Evolutionary conservation across 2,329 filamentous ascomycete genomes (phyloP).

Genomic region (Metarhizium robertsii): DNA sequence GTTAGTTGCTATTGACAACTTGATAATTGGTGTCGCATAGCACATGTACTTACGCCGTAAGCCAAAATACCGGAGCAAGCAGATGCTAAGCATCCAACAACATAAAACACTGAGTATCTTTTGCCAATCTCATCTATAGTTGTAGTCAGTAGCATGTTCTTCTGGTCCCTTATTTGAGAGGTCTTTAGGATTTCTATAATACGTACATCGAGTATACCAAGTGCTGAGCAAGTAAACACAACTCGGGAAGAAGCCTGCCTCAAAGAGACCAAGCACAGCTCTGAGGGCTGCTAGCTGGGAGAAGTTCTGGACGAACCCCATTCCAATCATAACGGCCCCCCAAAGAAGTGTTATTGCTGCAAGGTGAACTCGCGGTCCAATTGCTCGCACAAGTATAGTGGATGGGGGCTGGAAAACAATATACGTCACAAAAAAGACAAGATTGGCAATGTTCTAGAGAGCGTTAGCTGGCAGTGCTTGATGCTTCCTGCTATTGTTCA

Average conservation of each 20-base stretch:
- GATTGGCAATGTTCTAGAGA: conserved; percentile 50
- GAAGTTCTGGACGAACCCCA: conserved; percentile 52
- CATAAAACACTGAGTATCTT: conserved; percentile 59
- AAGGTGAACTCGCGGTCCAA: conserved; percentile 53
- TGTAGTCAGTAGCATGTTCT: conserved; percentile 1
- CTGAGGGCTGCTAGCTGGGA: conserved; percentile 43
- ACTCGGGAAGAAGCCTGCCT: conserved; percentile 64
- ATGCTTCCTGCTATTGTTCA: neutral
- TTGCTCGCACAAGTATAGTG: conserved; percentile 56
- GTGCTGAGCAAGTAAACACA: conserved; percentile 65
- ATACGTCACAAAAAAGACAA: conserved; percentile 69
- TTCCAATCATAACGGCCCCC: conserved; percentile 54
- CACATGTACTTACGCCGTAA: conserved; percentile 41
- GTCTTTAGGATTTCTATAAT: neutral
- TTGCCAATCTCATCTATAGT: conserved; percentile 55
- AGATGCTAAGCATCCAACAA: conserved; percentile 56
- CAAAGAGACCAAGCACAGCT: conserved; percentile 52
- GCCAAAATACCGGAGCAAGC: conserved; percentile 62
- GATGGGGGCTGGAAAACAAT: conserved; percentile 63
- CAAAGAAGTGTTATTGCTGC: conserved; percentile 45
- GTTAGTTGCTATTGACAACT: neutral
- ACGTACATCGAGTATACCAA: conserved; percentile 60
- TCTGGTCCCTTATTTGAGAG: neutral
- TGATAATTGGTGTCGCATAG: neutral
- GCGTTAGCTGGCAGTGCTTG: conserved; percentile 1